phyloP scores from a whole-genome alignment of 1,284 basidiomycete genomes.

The Pseudozyma hubeiensis region DNA sequence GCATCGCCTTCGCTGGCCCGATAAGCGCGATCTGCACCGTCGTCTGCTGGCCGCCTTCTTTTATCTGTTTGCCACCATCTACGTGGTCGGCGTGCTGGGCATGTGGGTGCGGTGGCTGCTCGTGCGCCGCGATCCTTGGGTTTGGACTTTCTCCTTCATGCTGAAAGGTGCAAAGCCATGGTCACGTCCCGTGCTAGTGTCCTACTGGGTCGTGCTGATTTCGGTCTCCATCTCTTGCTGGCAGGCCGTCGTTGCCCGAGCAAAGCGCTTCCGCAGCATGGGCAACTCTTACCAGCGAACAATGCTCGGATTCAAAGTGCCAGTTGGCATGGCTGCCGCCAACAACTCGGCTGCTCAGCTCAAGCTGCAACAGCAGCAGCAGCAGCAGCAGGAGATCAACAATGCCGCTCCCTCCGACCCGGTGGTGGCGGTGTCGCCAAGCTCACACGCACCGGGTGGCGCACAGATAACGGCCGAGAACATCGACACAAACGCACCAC shows the following conservation, averaged over 20 bases:
- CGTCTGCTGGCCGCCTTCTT: conserved; percentile 87
- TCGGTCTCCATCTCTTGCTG: conserved; percentile 89
- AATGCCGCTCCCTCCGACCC: conserved; percentile 12
- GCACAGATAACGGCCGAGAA: conserved; percentile 19
- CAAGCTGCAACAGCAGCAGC: conserved; percentile 27
- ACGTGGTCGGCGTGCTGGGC: conserved; percentile 87
- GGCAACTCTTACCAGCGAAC: conserved; percentile 35
- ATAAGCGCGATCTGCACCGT: conserved; percentile 85
- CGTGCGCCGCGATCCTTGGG: conserved; percentile 85
- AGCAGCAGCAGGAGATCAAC: conserved; percentile 25
- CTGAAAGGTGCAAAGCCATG: conserved; percentile 81
- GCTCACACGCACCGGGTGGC: conserved; percentile 39
- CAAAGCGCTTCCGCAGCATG: conserved; percentile 49
- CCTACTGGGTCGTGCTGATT: conserved; percentile 86
- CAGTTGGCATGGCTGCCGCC: conserved; percentile 15
- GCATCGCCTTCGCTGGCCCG: conserved; percentile 86
- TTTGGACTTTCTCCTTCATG: conserved; percentile 78
- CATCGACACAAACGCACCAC: conserved; percentile 3
- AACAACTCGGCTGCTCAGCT: conserved; percentile 22
- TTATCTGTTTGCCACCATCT: conserved; percentile 80
- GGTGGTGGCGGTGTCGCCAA: conserved; percentile 18
- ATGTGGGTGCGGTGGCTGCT: conserved; percentile 92
- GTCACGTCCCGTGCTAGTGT: conserved; percentile 83
- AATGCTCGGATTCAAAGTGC: conserved; percentile 25
- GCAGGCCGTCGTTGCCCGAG: conserved; percentile 72